A percentile compares a stretch with the other conserved stretches of the same genome.
Evolutionary conservation across 2,329 filamentous ascomycete genomes (phyloP).

Genomic region (Aspergillus piperis): DNA sequence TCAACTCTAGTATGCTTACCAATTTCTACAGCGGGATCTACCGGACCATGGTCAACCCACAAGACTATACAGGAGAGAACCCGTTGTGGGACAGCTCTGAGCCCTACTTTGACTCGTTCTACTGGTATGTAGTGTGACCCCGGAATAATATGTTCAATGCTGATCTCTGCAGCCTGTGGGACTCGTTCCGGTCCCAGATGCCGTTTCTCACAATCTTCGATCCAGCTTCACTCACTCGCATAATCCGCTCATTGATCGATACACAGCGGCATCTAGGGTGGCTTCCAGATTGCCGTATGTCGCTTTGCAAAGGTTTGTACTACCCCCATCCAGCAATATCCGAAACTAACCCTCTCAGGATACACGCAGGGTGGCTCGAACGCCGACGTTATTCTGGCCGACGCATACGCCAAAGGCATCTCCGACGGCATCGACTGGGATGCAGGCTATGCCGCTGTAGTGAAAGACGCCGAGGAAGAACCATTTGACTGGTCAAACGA

Average conservation of each 20-base stretch:
- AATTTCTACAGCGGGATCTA: slow-evolving; percentile 72
- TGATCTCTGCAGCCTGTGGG: slow-evolving; percentile 58
- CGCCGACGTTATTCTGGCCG: slow-evolving; percentile 67
- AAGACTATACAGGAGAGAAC: slow-evolving; percentile 73
- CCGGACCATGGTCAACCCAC: slow-evolving; percentile 68
- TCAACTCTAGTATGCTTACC: slow-evolving; percentile 40
- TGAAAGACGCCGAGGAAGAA: slow-evolving; percentile 70
- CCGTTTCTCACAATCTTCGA: slow-evolving; percentile 70
- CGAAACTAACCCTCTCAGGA: slow-evolving; percentile 41
- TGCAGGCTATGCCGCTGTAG: slow-evolving; percentile 66
- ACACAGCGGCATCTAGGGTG: slow-evolving; percentile 70
- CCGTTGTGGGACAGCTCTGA: slow-evolving; percentile 64
- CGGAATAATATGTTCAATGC: not conserved
- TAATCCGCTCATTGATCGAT: slow-evolving; percentile 70
- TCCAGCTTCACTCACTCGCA: slow-evolving; percentile 60
- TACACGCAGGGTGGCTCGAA: slow-evolving; percentile 74
- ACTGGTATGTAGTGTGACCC: slow-evolving; percentile 54
- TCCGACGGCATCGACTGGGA: slow-evolving; percentile 65
- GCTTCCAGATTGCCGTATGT: slow-evolving; percentile 75
- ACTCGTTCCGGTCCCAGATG: slow-evolving; percentile 67
- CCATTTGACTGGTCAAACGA: slow-evolving; percentile 69
- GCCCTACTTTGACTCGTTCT: slow-evolving; percentile 74
- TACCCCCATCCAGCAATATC: no score
- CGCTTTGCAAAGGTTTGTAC: slow-evolving; percentile 57
- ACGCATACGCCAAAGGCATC: slow-evolving; percentile 69